Evolutionary conservation across 805 yeast species (phyloP).

Genomic region (Metschnikowia aberdeeniae): DNA sequence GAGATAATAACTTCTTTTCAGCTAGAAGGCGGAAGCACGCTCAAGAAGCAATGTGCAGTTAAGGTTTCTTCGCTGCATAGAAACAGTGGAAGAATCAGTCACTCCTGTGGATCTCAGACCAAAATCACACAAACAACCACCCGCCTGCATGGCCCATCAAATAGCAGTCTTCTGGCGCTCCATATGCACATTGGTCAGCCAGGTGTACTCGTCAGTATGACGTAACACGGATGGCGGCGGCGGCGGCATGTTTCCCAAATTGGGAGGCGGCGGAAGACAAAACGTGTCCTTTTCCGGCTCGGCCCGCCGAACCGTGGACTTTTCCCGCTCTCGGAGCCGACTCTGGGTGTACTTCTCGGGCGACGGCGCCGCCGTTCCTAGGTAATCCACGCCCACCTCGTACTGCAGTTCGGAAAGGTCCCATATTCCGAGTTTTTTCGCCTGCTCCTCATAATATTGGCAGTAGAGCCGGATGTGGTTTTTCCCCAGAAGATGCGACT

Average conservation of each 20-base stretch:
- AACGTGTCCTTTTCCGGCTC: constrained; percentile 10
- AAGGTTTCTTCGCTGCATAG: too few species aligned
- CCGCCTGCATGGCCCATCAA: too few species aligned
- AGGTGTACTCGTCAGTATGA: constrained; percentile 12
- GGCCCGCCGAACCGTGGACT: constrained; percentile 13
- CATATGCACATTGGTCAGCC: constrained; percentile 11
- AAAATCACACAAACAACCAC: too few species aligned
- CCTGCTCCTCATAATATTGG: constrained; percentile 60
- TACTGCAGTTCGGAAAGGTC: constrained; percentile 27
- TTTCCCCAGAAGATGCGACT: constrained; percentile 72
- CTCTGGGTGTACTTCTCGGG: constrained; percentile 13
- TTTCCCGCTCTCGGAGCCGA: constrained; percentile 12
- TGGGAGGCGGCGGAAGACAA: constrained; percentile 20
- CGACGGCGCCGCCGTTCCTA: constrained; percentile 32
- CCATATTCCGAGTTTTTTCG: constrained; percentile 32
- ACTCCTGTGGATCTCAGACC: too few species aligned
- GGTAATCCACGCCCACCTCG: constrained; percentile 31
- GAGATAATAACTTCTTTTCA: too few species aligned
- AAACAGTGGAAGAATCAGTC: too few species aligned
- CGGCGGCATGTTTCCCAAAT: constrained; percentile 12
- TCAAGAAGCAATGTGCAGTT: too few species aligned
- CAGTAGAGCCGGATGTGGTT: constrained; percentile 70
- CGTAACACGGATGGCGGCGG: constrained; percentile 18
- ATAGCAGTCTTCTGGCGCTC: constrained; percentile 11
- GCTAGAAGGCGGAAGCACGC: too few species aligned